phyloP scores from a whole-genome alignment of 371 early-diverging fungal genomes.

The Rhizopus delemar region DNA sequence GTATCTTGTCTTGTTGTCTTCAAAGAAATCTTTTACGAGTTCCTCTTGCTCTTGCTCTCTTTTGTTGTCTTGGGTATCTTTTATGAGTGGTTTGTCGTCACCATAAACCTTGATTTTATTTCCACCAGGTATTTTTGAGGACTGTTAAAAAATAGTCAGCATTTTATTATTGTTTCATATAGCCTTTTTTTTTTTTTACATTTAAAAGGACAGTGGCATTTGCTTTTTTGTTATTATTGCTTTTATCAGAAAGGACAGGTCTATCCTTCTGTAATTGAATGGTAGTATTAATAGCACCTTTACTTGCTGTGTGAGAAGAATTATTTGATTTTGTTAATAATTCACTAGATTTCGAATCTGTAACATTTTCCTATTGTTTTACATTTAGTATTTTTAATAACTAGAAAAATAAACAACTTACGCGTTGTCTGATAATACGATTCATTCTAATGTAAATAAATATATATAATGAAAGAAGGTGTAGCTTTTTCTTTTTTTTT shows the following conservation, averaged over 20 bases:
- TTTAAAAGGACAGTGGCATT: neutral
- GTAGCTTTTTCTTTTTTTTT: neutral
- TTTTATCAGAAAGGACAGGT: conserved; percentile 20
- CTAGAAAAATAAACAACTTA: neutral
- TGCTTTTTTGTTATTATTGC: conserved; percentile 11
- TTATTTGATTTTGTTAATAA: neutral
- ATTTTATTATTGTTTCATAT: neutral
- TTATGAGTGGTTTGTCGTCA: conserved; percentile 1
- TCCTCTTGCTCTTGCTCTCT: neutral
- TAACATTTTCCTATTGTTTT: conserved; percentile 12
- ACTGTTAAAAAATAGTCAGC: neutral
- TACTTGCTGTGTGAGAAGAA: neutral
- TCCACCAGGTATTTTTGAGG: conserved; percentile 3
- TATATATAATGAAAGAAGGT: conserved; percentile 1
- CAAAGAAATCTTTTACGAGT: conserved; percentile 22
- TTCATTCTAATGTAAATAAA: conserved; percentile 10
- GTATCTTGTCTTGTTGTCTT: conserved; percentile 33
- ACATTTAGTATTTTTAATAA: neutral
- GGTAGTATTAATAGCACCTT: neutral
- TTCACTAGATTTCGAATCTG: conserved; percentile 4
- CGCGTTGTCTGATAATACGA: conserved; percentile 7
- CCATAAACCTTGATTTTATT: neutral
- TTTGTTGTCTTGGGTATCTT: conserved; percentile 10
- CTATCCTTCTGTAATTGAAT: conserved; percentile 6
- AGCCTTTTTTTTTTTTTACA: conserved; percentile 3